Evolutionary conservation across 164 flowering plant species (phyloP), one percentile per base, ranked within the genome.

Genomic region (Magnolia officinalis): DNA sequence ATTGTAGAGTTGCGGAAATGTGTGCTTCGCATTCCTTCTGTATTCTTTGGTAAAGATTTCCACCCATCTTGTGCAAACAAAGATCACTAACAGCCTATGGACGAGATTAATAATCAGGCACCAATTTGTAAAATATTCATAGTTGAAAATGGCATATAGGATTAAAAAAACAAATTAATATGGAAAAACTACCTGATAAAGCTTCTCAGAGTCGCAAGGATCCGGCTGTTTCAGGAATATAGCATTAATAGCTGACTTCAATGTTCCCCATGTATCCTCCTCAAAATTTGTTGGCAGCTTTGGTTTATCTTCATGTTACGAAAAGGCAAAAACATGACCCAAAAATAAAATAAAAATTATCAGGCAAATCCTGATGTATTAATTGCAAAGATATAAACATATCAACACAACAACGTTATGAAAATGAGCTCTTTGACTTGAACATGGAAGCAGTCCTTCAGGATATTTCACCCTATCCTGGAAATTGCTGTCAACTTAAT

Each of bases 31-130:
- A 94, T 85, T 91, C 98, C 75, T 86, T 89, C 78, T 91, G 92
- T 67, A 96, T 96, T 24, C 90, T 84, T 75, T 85, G 88, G 85
- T 96, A 96, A 50, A 96, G 96, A 81, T 82, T 93, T 58, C 92
- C 95, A n/a, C 97, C 98, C 97, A 92, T 88, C 83, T 94, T 96
- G 86, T 89, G 89, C 68, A 91, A 79, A 84, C 99, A 96, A 77
- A 96, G 98, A 82, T 93, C 86, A 85, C 78, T 82, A 77, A 96
- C 99, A 84, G 92, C 98, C 99, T 95, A 79, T 23, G 63, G 71
- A 77, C 50, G n/a, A 80, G 71, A 18, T 6, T 24, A 1, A 29
- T 9, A 11, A 0, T 68, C 16, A 13, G 26, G 70, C 6, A 37
- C 16, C 61, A 70, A n/a, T 50, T 70, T 14, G 18, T n/a, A 70